These are phyloP conservation scores for Nitzschia inconspicua DNA, from an alignment of 108 stramenopile genomes.

Conservation along the genomic window DNA sequence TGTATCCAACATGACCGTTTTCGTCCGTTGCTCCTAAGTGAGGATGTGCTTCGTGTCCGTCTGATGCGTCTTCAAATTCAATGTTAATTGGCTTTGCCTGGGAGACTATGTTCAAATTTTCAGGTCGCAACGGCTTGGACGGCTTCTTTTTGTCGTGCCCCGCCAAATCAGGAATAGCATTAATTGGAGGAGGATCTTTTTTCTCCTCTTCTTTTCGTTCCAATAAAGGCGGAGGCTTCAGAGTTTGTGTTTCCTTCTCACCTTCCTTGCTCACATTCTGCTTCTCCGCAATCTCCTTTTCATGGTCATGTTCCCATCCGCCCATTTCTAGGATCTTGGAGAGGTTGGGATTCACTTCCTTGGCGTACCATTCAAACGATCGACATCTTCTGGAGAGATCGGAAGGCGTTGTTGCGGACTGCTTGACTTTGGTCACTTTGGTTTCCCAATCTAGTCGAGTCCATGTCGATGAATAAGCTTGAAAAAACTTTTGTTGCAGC, in stretches of 20 bases:
- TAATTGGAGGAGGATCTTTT: not conserved
- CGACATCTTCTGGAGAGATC: constrained; percentile 58
- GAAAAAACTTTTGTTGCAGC: constrained; percentile 35
- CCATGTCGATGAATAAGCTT: constrained; percentile 31
- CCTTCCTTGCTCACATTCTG: not conserved
- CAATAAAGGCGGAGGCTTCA: not conserved
- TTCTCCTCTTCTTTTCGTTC: constrained; percentile 10
- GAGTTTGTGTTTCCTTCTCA: not conserved
- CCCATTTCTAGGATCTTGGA: constrained; percentile 23
- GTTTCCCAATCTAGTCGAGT: constrained; percentile 56
- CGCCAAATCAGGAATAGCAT: not conserved
- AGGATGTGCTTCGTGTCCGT: constrained; percentile 66
- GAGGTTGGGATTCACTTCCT: constrained; percentile 44
- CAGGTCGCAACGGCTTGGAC: constrained; percentile 52
- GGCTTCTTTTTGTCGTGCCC: constrained; percentile 39
- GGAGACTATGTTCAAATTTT: constrained; percentile 59
- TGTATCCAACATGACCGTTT: constrained; percentile 71
- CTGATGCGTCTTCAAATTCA: constrained; percentile 53
- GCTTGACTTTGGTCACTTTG: constrained; percentile 41
- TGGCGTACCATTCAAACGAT: constrained; percentile 69
- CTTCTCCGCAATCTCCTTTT: not conserved
- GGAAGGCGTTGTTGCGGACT: constrained; percentile 37
- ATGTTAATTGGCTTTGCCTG: constrained; percentile 62
- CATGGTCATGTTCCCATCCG: not conserved
- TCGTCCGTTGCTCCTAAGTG: constrained; percentile 79